phyloP scores from a whole-genome alignment of 192 early-diverging fungal species.

The Backusella tuberculispora region DNA sequence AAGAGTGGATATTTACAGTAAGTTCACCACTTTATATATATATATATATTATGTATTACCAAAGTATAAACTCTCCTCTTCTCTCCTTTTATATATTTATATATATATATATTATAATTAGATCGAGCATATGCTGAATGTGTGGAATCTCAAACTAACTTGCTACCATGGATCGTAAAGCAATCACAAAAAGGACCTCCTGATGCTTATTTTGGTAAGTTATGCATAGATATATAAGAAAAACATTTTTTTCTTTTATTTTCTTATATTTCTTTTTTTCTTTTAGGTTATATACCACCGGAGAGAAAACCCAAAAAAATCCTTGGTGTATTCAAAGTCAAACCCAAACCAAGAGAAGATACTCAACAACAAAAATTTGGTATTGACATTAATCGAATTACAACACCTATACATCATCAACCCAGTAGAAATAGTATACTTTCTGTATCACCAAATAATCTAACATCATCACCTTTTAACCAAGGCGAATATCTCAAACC shows the following conservation, averaged over 20 bases:
- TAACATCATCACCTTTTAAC: neutral
- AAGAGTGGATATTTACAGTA: constrained; percentile 22
- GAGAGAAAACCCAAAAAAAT: constrained; percentile 10
- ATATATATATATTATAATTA: neutral
- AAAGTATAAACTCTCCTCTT: no score
- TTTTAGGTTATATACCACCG: constrained; percentile 22
- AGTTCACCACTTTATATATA: neutral
- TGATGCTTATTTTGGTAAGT: constrained; percentile 35
- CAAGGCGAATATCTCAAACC: neutral
- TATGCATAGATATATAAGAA: no score
- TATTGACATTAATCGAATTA: neutral
- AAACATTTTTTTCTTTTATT: neutral
- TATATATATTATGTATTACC: neutral
- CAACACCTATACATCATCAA: neutral
- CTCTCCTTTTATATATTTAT: no score
- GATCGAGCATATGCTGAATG: constrained; percentile 32
- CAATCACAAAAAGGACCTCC: constrained; percentile 36
- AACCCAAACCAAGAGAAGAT: neutral
- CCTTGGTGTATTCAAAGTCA: constrained; percentile 23
- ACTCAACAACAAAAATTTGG: neutral
- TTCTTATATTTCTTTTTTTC: neutral
- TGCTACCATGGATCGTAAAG: constrained; percentile 34
- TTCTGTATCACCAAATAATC: neutral
- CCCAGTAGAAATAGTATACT: neutral
- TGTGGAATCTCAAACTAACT: constrained; percentile 26